Percentiles rank a stretch among this genome's conserved stretches.
phyloP scores from a whole-genome alignment of 139 green algal species.

The Microglena sp. region DNA sequence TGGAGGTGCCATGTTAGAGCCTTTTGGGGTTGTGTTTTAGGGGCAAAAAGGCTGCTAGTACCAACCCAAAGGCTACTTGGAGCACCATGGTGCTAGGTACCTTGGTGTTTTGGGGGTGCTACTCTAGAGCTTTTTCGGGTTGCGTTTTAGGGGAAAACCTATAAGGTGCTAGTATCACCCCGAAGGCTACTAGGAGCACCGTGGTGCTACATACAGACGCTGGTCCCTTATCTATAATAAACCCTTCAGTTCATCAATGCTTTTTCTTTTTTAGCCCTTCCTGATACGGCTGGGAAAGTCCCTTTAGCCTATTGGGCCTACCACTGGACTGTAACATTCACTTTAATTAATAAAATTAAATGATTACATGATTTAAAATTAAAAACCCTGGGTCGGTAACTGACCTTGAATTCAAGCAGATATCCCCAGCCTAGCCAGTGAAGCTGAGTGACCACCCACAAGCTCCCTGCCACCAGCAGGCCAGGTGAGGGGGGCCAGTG shows the following conservation, averaged over 20 bases:
- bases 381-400: no score
- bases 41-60: no score
- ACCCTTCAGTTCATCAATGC: neutral
- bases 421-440: conserved; percentile 77
- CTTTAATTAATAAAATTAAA: neutral
- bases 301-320: no score
- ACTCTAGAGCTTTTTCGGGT: no score
- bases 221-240: neutral
- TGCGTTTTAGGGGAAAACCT: no score
- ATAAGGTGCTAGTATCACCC: no score
- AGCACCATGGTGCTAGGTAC: no score
- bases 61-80: no score
- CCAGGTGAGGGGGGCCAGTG: conserved; percentile 10
- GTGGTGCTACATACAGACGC: neutral
- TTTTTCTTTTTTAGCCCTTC: neutral
- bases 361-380: neutral
- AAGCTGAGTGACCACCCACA: conserved; percentile 46
- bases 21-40: no score
- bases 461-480: conserved; percentile 13
- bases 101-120: no score
- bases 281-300: neutral
- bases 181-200: no score
- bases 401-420: conserved; percentile 55
- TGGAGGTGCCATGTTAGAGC: no score
- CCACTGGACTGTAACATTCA: neutral